Evolutionary conservation across 331 rosid species (phyloP).

Genomic region (Telfairia occidentalis): DNA sequence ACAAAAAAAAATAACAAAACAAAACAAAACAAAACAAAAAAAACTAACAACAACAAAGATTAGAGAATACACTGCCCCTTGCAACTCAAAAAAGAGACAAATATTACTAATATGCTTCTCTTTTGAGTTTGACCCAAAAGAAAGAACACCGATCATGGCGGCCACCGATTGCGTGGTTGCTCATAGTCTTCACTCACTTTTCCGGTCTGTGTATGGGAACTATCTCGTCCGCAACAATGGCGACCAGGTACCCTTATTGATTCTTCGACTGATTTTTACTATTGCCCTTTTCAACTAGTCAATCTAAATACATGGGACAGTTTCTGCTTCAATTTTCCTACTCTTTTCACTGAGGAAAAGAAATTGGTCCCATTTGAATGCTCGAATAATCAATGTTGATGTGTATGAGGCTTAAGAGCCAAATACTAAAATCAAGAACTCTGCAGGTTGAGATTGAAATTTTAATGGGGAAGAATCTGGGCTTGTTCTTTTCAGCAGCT

Average conservation of each 20-base stretch:
- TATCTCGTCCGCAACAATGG: conserved; percentile 35
- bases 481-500: conserved; percentile 49
- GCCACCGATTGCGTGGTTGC: conserved; percentile 8
- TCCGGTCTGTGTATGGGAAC: conserved; percentile 23
- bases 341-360: neutral
- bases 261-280: neutral
- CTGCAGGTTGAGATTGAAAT: conserved; percentile 21
- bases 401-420: neutral
- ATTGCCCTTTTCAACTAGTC: too few species aligned
- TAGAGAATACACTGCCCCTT: too few species aligned
- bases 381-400: neutral
- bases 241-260: conserved; percentile 21
- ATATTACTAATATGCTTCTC: neutral
- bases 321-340: neutral
- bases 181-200: conserved; percentile 20
- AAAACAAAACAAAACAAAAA: too few species aligned
- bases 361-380: neutral
- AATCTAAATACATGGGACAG: neutral
- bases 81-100: too few species aligned
- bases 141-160: neutral
- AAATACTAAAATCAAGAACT: neutral
- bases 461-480: conserved; percentile 27
- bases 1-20: too few species aligned
- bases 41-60: too few species aligned
- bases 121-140: conserved; percentile 12